A percentile compares a stretch with the other conserved stretches of the same genome.
Conservation (phyloP, 345 rosid genomes). For the Eutrema yunnanense region DNA sequence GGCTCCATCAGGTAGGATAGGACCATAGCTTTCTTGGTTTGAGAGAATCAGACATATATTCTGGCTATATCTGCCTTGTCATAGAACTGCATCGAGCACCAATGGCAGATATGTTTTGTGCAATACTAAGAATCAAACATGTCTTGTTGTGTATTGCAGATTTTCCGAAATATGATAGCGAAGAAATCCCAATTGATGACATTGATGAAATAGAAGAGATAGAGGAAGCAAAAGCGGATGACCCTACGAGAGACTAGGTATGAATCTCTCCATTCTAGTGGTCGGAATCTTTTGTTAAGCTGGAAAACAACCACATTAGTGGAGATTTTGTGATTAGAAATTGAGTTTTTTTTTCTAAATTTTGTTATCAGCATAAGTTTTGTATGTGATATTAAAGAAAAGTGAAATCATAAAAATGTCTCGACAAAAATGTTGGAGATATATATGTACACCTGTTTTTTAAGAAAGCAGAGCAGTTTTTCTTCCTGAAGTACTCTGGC, state of each 20-base stretch:
- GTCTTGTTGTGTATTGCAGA: conserved; percentile 31
- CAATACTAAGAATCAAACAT: neutral
- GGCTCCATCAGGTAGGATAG: conserved; percentile 45
- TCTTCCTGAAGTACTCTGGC: conserved; percentile 3
- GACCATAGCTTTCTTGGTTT: neutral
- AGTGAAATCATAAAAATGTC: neutral
- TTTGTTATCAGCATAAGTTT: neutral
- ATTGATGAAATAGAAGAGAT: conserved; percentile 61
- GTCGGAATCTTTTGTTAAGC: neutral
- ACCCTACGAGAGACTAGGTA: conserved; percentile 21
- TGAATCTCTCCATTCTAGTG: neutral
- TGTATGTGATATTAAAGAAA: neutral
- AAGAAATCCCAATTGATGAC: conserved; percentile 78
- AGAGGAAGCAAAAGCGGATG: conserved; percentile 29
- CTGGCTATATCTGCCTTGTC: neutral
- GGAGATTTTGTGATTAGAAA: neutral
- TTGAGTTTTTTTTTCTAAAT: neutral
- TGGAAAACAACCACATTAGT: neutral
- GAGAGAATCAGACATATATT: neutral
- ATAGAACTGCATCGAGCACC: neutral
- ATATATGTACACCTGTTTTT: neutral
- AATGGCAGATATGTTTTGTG: neutral
- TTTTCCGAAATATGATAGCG: conserved; percentile 31
- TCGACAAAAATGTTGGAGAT: neutral
- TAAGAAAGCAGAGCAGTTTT: neutral